phyloP scores from a whole-genome alignment of 1,284 basidiomycete genomes.

The Ustilago sp. region DNA sequence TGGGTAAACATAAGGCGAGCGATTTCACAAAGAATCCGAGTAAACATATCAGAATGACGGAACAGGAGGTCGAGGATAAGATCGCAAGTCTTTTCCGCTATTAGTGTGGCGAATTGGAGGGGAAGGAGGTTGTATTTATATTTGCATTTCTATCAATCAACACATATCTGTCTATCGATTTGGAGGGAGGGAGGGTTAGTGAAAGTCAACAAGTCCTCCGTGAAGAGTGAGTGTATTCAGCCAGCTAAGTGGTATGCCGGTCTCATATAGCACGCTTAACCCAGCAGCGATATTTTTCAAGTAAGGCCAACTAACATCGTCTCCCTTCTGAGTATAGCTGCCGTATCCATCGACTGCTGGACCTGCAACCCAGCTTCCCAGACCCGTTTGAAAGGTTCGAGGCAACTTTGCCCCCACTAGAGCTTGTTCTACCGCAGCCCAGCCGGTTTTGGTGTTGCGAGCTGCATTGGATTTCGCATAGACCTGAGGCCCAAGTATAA shows the following conservation, averaged over 20 bases:
- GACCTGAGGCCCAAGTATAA: slow-evolving; percentile 56
- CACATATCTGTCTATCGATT: slow-evolving; percentile 5
- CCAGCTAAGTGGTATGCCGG: slow-evolving; percentile 40
- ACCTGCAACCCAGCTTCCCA: slow-evolving; percentile 68
- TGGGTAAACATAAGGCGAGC: slow-evolving; percentile 51
- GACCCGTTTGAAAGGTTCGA: slow-evolving; percentile 41
- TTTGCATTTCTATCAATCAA: slow-evolving; percentile 14
- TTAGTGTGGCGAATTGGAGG: background rate
- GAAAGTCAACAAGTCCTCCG: slow-evolving; percentile 65
- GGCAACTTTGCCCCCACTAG: slow-evolving; percentile 29
- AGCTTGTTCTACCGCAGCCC: slow-evolving; percentile 13
- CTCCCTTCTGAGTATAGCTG: slow-evolving; percentile 54
- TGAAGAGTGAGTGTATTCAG: slow-evolving; percentile 49
- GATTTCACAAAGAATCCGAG: slow-evolving; percentile 63
- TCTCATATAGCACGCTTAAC: slow-evolving; percentile 55
- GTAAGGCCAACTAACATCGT: slow-evolving; percentile 62
- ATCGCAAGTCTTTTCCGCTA: slow-evolving; percentile 52
- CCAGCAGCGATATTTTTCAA: slow-evolving; percentile 54
- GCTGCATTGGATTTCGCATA: slow-evolving; percentile 29
- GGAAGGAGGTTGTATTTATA: slow-evolving; percentile 6
- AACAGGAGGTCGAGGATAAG: slow-evolving; percentile 57
- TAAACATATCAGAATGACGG: slow-evolving; percentile 61
- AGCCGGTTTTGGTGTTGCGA: slow-evolving; percentile 8
- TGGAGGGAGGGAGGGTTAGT: slow-evolving; percentile 7
- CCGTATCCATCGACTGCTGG: slow-evolving; percentile 55